Conservation (phyloP, 495 filamentous ascomycete genomes). For the Oidiodendron maius region DNA sequence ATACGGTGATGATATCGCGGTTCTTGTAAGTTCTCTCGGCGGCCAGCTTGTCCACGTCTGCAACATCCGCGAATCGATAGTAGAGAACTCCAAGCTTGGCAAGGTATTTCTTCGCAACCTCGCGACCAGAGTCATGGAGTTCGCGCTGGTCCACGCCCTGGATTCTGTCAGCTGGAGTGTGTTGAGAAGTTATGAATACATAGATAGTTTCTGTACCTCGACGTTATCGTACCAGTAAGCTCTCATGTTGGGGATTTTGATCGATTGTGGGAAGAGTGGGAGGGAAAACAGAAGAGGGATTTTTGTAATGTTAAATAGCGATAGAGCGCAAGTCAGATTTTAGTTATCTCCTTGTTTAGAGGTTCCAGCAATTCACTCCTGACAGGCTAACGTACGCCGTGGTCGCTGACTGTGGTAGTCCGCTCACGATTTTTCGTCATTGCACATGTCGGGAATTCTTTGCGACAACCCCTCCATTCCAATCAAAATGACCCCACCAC, state of each 20-base stretch:
- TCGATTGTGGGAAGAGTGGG: too few relatives aligned
- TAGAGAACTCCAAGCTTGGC: constrained; percentile 72
- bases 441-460: too few relatives aligned
- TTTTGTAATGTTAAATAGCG: too few relatives aligned
- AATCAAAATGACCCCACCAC: too few relatives aligned
- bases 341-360: too few relatives aligned
- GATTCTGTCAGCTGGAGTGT: constrained; percentile 4
- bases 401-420: too few relatives aligned
- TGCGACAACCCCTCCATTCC: too few relatives aligned
- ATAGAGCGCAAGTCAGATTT: too few relatives aligned
- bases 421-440: too few relatives aligned
- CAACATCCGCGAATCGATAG: constrained; percentile 57
- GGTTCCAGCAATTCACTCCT: too few relatives aligned
- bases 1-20: constrained; percentile 88
- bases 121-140: constrained; percentile 76
- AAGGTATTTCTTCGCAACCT: constrained; percentile 56
- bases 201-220: constrained; percentile 53
- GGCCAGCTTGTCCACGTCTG: constrained; percentile 67
- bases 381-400: too few relatives aligned
- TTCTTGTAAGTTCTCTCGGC: constrained; percentile 79
- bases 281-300: too few relatives aligned
- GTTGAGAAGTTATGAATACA: constrained; percentile 15
- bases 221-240: constrained; percentile 80
- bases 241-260: constrained; percentile 55
- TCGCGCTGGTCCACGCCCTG: constrained; percentile 84